phyloP scores from a whole-genome alignment of 495 filamentous ascomycete species.

The Aspergillus wentii region DNA sequence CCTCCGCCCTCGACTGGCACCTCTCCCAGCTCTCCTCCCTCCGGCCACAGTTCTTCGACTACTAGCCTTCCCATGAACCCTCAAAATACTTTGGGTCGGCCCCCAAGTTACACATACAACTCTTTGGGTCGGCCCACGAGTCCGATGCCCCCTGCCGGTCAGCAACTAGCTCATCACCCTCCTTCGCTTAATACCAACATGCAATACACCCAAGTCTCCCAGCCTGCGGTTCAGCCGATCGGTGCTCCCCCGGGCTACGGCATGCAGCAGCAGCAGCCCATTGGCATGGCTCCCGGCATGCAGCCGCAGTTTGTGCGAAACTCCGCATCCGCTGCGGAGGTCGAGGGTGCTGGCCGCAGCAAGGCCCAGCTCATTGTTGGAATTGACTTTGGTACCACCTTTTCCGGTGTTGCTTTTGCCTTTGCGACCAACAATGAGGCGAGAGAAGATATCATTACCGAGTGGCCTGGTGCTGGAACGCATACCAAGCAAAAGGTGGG shows the following conservation, averaged over 20 bases:
- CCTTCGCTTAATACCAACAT: slow-evolving; percentile 64
- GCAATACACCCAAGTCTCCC: slow-evolving; percentile 50
- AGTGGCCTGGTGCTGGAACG: slow-evolving; percentile 74
- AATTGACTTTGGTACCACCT: slow-evolving; percentile 74
- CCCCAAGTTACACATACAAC: slow-evolving; percentile 71
- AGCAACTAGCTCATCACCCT: slow-evolving; percentile 64
- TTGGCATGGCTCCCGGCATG: slow-evolving; percentile 34
- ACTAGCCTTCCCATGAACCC: slow-evolving; percentile 50
- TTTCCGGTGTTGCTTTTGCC: slow-evolving; percentile 74
- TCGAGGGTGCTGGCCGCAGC: slow-evolving; percentile 75
- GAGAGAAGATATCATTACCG: slow-evolving; percentile 73
- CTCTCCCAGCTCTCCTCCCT: slow-evolving; percentile 32
- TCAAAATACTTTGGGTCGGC: slow-evolving; percentile 44
- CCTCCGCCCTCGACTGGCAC: slow-evolving; percentile 28
- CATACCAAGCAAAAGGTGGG: slow-evolving; percentile 72
- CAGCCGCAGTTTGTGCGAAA: slow-evolving; percentile 45
- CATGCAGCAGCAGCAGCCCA: slow-evolving; percentile 43
- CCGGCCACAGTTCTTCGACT: slow-evolving; percentile 42
- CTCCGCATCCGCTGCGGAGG: slow-evolving; percentile 66
- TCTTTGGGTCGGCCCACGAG: slow-evolving; percentile 54
- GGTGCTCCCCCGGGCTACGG: slow-evolving; percentile 49
- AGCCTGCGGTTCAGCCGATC: slow-evolving; percentile 46
- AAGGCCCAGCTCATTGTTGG: slow-evolving; percentile 69
- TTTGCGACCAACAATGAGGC: slow-evolving; percentile 75
- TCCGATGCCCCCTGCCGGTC: slow-evolving; percentile 51